phyloP scores from a whole-genome alignment of 1,139 yeast genomes.

The Nakaseomyces delphensis region DNA sequence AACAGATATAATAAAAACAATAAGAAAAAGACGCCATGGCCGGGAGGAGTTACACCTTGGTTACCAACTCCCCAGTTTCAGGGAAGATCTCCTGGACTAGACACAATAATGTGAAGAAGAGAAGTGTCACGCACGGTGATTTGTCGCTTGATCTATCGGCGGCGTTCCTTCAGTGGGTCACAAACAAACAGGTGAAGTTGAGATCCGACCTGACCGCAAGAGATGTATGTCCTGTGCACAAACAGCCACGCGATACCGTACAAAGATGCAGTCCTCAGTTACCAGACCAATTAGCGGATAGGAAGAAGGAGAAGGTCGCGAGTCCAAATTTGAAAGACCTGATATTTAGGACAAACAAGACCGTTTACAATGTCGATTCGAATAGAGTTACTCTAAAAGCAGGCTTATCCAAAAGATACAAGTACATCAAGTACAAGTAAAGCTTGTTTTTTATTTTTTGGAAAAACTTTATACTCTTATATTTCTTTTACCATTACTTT shows the following conservation, averaged over 20 bases:
- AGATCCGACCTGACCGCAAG: not conserved
- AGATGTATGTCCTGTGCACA: no score
- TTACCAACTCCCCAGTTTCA: constrained; percentile 1
- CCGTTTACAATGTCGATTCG: constrained; percentile 21
- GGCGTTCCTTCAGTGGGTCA: constrained; percentile 1
- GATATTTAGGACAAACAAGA: constrained; percentile 20
- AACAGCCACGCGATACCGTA: no score
- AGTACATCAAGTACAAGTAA: no score
- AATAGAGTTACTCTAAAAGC: constrained; percentile 18
- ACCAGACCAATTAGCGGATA: not conserved
- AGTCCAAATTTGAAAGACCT: constrained; percentile 19
- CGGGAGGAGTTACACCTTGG: constrained; percentile 3
- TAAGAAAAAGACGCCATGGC: no score
- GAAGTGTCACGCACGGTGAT: constrained; percentile 1
- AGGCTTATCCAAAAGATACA: constrained; percentile 19
- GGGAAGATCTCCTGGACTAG: not conserved
- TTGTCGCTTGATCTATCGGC: constrained; percentile 1
- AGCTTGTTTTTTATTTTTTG: no score
- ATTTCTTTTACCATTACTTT: not conserved
- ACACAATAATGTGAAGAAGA: not conserved
- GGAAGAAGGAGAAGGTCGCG: constrained; percentile 8
- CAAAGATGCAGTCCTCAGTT: no score
- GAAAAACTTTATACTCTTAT: not conserved
- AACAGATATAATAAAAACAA: no score
- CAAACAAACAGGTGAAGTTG: not conserved